Evolutionary conservation across 495 filamentous ascomycete species (phyloP).

Genomic region (Xylaria cubensis): DNA sequence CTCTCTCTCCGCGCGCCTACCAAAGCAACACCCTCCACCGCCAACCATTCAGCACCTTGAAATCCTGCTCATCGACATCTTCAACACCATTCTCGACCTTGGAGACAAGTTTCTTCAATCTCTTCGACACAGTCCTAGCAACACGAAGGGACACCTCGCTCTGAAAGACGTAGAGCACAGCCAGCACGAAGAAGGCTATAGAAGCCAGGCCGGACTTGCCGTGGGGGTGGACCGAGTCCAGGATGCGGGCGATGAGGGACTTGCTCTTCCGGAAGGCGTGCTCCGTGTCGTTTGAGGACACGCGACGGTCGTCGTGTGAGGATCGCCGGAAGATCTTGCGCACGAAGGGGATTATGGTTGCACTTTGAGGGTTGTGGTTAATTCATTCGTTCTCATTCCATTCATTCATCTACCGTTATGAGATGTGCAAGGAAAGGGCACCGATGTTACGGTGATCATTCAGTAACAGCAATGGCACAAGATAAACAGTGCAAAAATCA

Average conservation of each 20-base stretch:
- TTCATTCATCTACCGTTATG: background rate
- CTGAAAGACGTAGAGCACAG: conserved; percentile 55
- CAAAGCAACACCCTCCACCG: conserved; percentile 54
- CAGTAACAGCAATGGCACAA: background rate
- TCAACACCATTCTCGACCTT: conserved; percentile 51
- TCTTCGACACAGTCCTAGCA: conserved; percentile 46
- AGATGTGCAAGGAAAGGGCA: background rate
- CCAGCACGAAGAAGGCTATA: conserved; percentile 54
- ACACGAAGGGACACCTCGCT: conserved; percentile 55
- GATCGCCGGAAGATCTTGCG: conserved; percentile 48
- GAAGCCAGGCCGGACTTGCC: conserved; percentile 49
- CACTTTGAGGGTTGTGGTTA: conserved; percentile 33
- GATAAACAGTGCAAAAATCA: background rate
- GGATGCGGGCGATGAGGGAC: conserved; percentile 49
- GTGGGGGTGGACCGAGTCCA: conserved; percentile 37
- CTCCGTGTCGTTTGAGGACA: conserved; percentile 50
- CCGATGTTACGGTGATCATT: background rate
- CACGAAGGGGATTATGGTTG: conserved; percentile 51
- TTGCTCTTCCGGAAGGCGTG: conserved; percentile 54
- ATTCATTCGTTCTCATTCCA: background rate
- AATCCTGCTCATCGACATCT: conserved; percentile 47
- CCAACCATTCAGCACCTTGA: conserved; percentile 52
- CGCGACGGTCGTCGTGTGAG: conserved; percentile 34
- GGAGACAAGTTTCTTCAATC: conserved; percentile 47
- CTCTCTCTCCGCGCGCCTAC: conserved; percentile 21